Base-by-base conservation (phyloP, 169 alveolate species). In the Cryptosporidium sp. region DNA sequence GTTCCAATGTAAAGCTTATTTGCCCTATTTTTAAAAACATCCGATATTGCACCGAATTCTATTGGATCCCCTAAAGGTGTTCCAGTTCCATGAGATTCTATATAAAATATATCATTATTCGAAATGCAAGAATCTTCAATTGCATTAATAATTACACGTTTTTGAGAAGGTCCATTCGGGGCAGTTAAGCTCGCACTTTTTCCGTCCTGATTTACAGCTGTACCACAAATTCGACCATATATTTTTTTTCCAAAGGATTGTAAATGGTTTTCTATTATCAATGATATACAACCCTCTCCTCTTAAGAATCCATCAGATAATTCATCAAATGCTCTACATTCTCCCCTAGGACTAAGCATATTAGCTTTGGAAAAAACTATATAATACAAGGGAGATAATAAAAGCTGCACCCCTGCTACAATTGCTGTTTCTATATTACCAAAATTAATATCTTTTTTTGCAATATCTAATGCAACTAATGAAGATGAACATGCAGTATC, bases 401-500 rank as follows among this genome's bases (percentile, higher is more conserved):
- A 31, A 44, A 80, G 44, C 44, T 80, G 89, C 35, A 80, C 75
- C 6, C 89, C 89, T 23, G 80, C 89, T 23, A 80, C 89, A 29
- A 80, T 80, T 21, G 89, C 89, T 39, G 89, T 80, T 14, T 68
- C 69, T 48, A 80, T 86, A 44, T 86, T 70, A 6, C 86, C 86
- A 58, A 48, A 33, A 44, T 56, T 68, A 16, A 70, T 71, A 23
- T 85, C 37, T 60, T 70, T 85, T 52, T 72, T 65, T 12, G 95
- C 93, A 33, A 85, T 91, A 68, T 91, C 95, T 33, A 91, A 58
- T 31, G 94, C 94, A 23, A 93, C 95, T 12, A 93, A 87, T 29
- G 94, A 92, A 42, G 95, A 93, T 10, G 95, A 93, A 56, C 95
- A 93, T 8, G 95, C 95, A 16, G 95, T 93, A 84, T 93, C 95